phyloP scores from a whole-genome alignment of 2,329 filamentous ascomycete genomes.

The Alternaria ventricosa region DNA sequence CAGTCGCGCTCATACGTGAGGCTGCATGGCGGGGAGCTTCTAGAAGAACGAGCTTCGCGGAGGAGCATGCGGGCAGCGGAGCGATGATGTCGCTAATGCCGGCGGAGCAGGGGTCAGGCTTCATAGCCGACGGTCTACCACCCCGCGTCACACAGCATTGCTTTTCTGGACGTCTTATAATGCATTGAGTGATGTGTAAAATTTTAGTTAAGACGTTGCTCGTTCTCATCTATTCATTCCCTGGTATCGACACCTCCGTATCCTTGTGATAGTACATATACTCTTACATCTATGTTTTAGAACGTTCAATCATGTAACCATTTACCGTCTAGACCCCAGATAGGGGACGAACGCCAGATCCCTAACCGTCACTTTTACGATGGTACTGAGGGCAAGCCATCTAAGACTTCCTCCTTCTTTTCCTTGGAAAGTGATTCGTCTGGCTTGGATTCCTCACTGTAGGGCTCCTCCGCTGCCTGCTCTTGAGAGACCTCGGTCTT shows the following conservation, averaged over 20 bases:
- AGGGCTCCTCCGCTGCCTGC: neutral
- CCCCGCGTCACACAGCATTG: slow-evolving; percentile 1
- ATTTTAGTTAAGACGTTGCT: neutral
- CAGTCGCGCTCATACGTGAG: slow-evolving; percentile 7
- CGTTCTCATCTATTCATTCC: neutral
- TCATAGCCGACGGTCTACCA: neutral
- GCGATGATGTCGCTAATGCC: slow-evolving; percentile 11
- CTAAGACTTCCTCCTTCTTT: slow-evolving; percentile 5
- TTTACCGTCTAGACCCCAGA: neutral
- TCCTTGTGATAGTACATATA: neutral
- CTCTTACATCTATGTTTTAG: neutral
- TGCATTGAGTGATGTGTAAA: neutral
- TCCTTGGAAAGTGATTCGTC: slow-evolving; percentile 3
- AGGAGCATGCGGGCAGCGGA: slow-evolving; percentile 20
- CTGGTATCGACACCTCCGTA: neutral
- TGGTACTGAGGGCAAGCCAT: slow-evolving; percentile 5
- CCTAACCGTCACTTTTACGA: neutral
- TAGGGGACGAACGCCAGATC: neutral
- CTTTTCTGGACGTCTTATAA: neutral
- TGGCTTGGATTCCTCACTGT: neutral
- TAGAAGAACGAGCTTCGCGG: slow-evolving; percentile 16
- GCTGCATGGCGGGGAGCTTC: slow-evolving; percentile 20
- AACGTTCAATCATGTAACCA: neutral
- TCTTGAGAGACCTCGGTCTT: neutral
- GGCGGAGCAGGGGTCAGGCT: slow-evolving; percentile 14